These are phyloP conservation scores for Tausonia pullulans DNA, from an alignment of 1,284 basidiomycete genomes.

Conservation along the genomic window DNA sequence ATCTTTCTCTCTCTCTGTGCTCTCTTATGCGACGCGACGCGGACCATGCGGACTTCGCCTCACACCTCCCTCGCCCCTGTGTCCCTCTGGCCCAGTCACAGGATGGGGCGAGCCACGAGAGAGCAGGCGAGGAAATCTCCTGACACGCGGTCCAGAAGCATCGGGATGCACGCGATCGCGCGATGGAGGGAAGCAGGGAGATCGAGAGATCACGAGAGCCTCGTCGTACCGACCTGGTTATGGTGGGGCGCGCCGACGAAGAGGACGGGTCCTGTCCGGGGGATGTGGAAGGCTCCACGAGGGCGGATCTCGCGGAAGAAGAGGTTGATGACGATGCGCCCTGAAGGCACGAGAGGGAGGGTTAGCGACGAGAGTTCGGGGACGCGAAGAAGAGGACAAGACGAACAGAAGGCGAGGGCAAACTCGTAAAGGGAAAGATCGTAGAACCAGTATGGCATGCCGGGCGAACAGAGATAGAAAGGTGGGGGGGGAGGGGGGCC, in stretches of 20 bases:
- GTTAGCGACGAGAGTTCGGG: conserved; percentile 19
- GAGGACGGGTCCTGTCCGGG: conserved; percentile 81
- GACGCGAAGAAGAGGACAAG: conserved; percentile 11
- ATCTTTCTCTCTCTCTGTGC: too few species aligned
- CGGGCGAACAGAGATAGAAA: neutral
- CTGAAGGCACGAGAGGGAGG: neutral
- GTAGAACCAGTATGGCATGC: neutral
- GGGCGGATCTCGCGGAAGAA: conserved; percentile 97
- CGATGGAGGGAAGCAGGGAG: too few species aligned
- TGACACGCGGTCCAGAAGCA: too few species aligned
- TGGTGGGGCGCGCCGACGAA: conserved; percentile 95
- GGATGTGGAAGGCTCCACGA: conserved; percentile 90
- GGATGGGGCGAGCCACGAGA: neutral
- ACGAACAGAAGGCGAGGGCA: conserved; percentile 13
- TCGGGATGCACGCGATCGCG: too few species aligned
- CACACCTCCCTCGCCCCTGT: too few species aligned
- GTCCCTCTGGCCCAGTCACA: too few species aligned
- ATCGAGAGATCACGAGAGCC: neutral
- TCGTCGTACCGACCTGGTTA: conserved; percentile 57
- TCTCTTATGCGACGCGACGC: too few species aligned
- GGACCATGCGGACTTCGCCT: too few species aligned
- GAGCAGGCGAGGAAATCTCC: neutral
- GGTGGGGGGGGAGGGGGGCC: too few species aligned
- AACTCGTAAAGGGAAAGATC: conserved; percentile 6
- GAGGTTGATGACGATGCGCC: conserved; percentile 78